Conservation (phyloP, 768 basidiomycete species). For the Mycena vitilis region DNA sequence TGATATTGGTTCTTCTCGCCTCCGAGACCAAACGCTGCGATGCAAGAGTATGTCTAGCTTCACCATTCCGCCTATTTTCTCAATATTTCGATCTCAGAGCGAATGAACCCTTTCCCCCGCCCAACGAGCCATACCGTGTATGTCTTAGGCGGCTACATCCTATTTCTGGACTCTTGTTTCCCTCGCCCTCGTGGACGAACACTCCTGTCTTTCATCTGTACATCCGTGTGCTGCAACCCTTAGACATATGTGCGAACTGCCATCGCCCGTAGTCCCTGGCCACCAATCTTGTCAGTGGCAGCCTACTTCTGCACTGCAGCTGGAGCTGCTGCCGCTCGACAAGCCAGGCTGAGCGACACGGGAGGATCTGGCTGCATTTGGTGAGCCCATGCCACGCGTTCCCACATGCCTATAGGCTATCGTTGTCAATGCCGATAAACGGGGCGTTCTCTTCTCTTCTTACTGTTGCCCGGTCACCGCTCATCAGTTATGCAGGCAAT, state of each 20-base stretch:
- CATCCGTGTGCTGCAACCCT: background rate
- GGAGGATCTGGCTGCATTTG: background rate
- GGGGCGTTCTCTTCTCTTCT: background rate
- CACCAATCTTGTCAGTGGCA: too few species aligned
- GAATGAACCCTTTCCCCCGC: background rate
- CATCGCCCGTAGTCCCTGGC: background rate
- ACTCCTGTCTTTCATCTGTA: background rate
- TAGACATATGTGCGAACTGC: background rate
- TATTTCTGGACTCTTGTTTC: background rate
- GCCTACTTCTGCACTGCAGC: background rate
- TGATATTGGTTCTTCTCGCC: background rate
- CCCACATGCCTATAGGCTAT: too few species aligned
- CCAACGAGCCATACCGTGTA: background rate
- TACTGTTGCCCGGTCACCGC: background rate
- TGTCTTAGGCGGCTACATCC: background rate
- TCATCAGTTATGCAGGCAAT: background rate
- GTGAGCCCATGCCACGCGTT: background rate
- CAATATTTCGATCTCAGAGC: background rate
- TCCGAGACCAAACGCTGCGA: constrained; percentile 5
- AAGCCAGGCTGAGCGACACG: background rate
- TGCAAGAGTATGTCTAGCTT: background rate
- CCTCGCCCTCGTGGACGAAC: background rate
- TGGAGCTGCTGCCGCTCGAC: background rate
- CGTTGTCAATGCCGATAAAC: too few species aligned
- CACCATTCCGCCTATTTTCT: background rate